Evolutionary conservation across 306 rosid genomes (phyloP), one percentile per base, ranked within the genome.

Genomic region (Macrotyloma uniflorum): DNA sequence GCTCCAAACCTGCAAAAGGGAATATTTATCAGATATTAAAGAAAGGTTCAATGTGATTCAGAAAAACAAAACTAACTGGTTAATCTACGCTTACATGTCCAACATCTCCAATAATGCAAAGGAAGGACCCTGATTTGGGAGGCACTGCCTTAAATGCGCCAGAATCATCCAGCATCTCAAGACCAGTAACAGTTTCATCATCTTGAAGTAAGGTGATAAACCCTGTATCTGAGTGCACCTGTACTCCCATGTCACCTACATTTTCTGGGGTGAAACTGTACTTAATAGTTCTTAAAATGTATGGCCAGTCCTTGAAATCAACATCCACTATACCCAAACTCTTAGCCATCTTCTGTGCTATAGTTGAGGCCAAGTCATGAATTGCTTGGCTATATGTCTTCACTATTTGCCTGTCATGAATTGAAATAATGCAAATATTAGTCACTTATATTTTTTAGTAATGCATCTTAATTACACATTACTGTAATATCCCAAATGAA

Each of bases 181-280:
- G 76, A 68, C 45, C 78, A 81, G 83, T 79, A 28, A 89, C 89
- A 10, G 35, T 50, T 55, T 89, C 88, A 74, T 89, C 89, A 1
- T 87, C 93, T 73, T 85, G 93, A 68, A 89, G 87, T 57, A 85
- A 30, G 30, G 93, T 87, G 4, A 89, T 18, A 19, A 87, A 87
- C 1, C 88, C 85, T 1, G 86, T 57, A 74, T 87, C 88, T 0
- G 90, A 67, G 78, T 89, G 93, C 0, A 67, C 3, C 11, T 66
- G 76, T 5, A 38, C 80, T 3, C 89, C 89, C 8, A 62, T 3
- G 5, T 76, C 53, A 6, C 90, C 89, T 19, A 81, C 18, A 14
- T 67, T 4, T 67, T 83, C 78, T 2, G 72, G 78, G 22, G 42
- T 64, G 78, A 89, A 81, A 77, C 28, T 78, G 79, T 86, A 89